phyloP scores from a whole-genome alignment of 2,329 filamentous ascomycete species.

The Ophiocordyceps unilateralis region DNA sequence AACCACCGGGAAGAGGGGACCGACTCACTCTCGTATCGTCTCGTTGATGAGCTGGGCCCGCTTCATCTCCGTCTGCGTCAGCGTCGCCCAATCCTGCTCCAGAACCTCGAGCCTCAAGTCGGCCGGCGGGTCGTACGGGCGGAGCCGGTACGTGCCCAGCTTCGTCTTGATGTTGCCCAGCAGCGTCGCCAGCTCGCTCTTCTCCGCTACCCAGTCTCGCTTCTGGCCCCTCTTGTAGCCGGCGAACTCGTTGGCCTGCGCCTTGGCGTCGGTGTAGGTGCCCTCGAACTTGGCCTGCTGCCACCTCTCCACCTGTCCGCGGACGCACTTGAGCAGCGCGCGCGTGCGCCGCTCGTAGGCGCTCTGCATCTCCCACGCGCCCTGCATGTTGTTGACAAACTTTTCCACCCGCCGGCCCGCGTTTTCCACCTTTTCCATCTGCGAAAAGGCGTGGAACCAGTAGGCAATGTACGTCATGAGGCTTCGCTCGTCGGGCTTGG shows the following conservation, averaged over 20 bases:
- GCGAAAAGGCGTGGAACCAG: conserved; percentile 99
- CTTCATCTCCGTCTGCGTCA: conserved; percentile 73
- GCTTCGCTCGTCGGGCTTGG: conserved; percentile 87
- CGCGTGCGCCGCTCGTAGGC: conserved; percentile 85
- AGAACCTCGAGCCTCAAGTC: conserved; percentile 69
- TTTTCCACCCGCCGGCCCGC: conserved; percentile 92
- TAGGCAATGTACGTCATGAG: conserved; percentile 99
- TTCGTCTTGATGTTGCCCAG: conserved; percentile 99
- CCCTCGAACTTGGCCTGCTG: conserved; percentile 69
- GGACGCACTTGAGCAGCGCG: conserved; percentile 59
- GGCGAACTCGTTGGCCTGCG: conserved; percentile 65
- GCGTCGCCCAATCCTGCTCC: conserved; percentile 62
- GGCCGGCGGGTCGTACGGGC: conserved; percentile 76
- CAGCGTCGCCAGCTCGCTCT: conserved; percentile 83
- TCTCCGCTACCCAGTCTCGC: conserved; percentile 91
- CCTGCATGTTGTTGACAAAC: conserved; percentile 97
- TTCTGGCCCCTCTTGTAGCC: conserved; percentile 85
- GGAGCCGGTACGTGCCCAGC: conserved; percentile 79
- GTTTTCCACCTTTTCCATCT: conserved; percentile 98
- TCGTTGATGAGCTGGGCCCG: conserved; percentile 93
- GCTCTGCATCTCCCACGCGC: conserved; percentile 98
- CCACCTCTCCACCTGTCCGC: conserved; percentile 60
- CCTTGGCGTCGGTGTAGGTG: conserved; percentile 83
- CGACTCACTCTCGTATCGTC: conserved; percentile 73
- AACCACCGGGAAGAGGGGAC: neutral